Conservation (phyloP, 148 eudicot genomes). For the Diospyros lotus region DNA sequence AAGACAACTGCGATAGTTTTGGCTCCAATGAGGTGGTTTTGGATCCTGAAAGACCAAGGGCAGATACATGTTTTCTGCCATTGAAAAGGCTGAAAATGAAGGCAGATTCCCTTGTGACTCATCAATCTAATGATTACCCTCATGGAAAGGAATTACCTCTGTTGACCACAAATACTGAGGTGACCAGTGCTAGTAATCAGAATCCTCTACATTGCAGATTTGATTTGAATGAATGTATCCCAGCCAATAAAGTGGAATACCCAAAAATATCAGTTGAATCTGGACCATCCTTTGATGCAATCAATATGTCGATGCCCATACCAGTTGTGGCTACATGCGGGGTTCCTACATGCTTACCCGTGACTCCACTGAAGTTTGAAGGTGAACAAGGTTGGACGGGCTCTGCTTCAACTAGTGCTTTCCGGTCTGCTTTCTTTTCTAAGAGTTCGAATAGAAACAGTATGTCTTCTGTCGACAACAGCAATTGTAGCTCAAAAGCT, state of each 20-base stretch:
- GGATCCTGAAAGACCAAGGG: conserved; percentile 1
- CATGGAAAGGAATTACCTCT: conserved; percentile 18
- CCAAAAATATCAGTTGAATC: conserved; percentile 1
- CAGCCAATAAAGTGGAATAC: conserved; percentile 24
- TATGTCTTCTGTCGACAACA: not conserved
- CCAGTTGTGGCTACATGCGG: conserved; percentile 50
- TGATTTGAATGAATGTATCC: conserved; percentile 51
- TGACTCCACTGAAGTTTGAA: conserved; percentile 46
- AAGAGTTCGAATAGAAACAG: conserved; percentile 9
- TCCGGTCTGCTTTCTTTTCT: conserved; percentile 26
- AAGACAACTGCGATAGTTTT: conserved; percentile 6
- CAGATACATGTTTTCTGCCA: not conserved
- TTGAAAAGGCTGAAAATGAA: not conserved
- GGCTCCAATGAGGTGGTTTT: conserved; percentile 12
- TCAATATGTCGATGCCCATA: conserved; percentile 26
- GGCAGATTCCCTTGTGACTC: not conserved
- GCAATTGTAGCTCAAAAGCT: conserved; percentile 6
- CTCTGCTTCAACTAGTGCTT: conserved; percentile 47
- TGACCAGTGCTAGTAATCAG: conserved; percentile 1
- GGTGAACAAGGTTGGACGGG: conserved; percentile 59
- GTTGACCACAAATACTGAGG: conserved; percentile 13
- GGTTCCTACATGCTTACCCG: conserved; percentile 39
- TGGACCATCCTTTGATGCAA: conserved; percentile 12
- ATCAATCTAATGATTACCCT: conserved; percentile 16
- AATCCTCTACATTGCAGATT: conserved; percentile 22